These are phyloP conservation scores for Peronospora farinosa DNA, from an alignment of 352 stramenopile genomes.

Conservation along the genomic window DNA sequence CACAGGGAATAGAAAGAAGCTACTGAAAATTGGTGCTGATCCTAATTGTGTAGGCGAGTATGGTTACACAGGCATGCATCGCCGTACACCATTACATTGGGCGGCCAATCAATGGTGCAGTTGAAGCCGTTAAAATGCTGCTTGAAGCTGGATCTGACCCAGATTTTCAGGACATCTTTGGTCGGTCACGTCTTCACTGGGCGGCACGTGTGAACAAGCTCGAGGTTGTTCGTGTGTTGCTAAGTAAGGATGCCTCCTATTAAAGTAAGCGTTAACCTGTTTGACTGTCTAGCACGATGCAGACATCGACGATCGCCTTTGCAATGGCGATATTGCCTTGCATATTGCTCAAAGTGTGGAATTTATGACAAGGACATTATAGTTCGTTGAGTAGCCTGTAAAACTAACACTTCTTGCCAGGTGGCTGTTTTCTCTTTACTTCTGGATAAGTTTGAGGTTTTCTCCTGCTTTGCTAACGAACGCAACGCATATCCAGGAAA, in stretches of 20 bases:
- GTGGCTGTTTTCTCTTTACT: background rate
- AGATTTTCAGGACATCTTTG: slow-evolving; percentile 59
- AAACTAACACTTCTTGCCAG: too few relatives aligned
- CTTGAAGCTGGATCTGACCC: slow-evolving; percentile 50
- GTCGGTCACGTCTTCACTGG: slow-evolving; percentile 69
- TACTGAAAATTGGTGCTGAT: slow-evolving; percentile 58
- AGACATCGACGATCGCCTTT: too few relatives aligned
- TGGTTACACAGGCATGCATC: slow-evolving; percentile 74
- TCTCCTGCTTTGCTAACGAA: background rate
- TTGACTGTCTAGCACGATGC: too few relatives aligned
- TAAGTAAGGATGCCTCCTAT: too few relatives aligned
- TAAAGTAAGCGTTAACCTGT: too few relatives aligned
- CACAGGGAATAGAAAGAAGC: slow-evolving; percentile 44
- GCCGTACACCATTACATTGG: slow-evolving; percentile 75
- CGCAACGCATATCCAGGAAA: slow-evolving; percentile 1
- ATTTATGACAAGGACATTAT: too few relatives aligned
- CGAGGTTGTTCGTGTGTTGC: too few relatives aligned
- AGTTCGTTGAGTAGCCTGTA: too few relatives aligned
- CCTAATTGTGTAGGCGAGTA: slow-evolving; percentile 70
- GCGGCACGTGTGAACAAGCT: slow-evolving; percentile 25
- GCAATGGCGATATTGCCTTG: too few relatives aligned
- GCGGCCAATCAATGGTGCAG: slow-evolving; percentile 62
- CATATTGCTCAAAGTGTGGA: too few relatives aligned
- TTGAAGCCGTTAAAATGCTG: slow-evolving; percentile 49
- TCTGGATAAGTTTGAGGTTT: slow-evolving; percentile 30